Evolutionary conservation across 768 basidiomycete species (phyloP), one percentile per base, ranked within the genome.

Genomic region (Mrakia hoshinonis): DNA sequence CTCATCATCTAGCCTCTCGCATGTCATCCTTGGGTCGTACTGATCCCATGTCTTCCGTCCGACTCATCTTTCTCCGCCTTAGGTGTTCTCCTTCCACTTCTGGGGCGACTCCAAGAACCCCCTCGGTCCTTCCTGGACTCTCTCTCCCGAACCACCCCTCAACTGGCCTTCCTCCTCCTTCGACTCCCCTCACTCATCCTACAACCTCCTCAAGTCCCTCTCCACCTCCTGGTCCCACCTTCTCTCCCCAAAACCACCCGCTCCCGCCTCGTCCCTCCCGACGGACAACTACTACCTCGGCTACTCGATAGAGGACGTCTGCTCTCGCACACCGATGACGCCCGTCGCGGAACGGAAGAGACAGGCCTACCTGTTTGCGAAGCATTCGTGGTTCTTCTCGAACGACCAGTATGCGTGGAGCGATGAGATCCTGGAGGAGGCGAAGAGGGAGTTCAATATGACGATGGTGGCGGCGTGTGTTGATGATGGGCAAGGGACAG

Each of bases 281-380:
- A 24, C 24, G 15, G 11, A 52, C 20, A 66, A 66, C 46, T 49
- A 34, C 47, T 66, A 66, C 47, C 47, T 66, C 9, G 65, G 65
- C 11, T 66, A 66, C 65, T 49, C 48, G 9, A 51, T 66, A 15
- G 65, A 66, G 26, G 65, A 66, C 20, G 65, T 66, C 43, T 66
- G 65, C 20, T 61, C 26, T 31, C 31, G 31, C 31, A 66, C 65
- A 12, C 65, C 65, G 48, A 36, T 46, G 18, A 46, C 34, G 13
- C 29, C 48, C 10, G 6, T 7, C 18, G 20, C 26, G 5, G 38
- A 58, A 20, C 6, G 55, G 9, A 39, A 68, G n/a, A n/a, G 0
- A 13, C 67, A 68, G 51, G 67, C 67, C 39, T 68, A n/a, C 49
- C 46, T 60, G 24, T 55, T 68, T 29, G 67, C 52, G 3, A 68